phyloP scores from a whole-genome alignment of 352 stramenopile species.

The Globisporangium radiosum region DNA sequence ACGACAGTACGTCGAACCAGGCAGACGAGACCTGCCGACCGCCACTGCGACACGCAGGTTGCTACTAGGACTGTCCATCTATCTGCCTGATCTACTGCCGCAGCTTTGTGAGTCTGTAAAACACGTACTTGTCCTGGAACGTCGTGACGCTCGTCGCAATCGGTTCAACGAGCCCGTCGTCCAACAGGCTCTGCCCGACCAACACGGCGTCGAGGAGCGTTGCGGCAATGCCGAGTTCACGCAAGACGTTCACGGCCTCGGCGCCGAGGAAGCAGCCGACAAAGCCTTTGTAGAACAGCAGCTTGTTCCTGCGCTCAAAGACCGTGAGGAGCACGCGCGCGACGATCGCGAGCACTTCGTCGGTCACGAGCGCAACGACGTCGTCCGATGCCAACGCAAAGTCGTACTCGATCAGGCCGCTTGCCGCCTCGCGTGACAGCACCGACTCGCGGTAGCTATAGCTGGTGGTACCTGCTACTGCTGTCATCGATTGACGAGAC shows the following conservation, averaged over 20 bases:
- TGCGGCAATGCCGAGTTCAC: slow-evolving; percentile 60
- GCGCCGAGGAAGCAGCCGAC: slow-evolving; percentile 76
- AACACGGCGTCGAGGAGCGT: slow-evolving; percentile 76
- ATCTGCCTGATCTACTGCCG: slow-evolving; percentile 18
- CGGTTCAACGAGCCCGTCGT: slow-evolving; percentile 74
- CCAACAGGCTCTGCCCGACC: slow-evolving; percentile 70
- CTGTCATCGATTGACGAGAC: slow-evolving; percentile 48
- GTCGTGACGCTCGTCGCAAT: slow-evolving; percentile 60
- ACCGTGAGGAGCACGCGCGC: slow-evolving; percentile 69
- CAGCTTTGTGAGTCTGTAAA: slow-evolving; percentile 68
- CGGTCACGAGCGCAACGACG: slow-evolving; percentile 77
- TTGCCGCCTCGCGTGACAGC: slow-evolving; percentile 45
- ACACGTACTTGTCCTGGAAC: slow-evolving; percentile 86
- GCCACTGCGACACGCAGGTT: too few species aligned
- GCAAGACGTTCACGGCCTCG: slow-evolving; percentile 79
- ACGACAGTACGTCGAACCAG: too few species aligned
- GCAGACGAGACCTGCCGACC: too few species aligned
- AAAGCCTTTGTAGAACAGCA: slow-evolving; percentile 85
- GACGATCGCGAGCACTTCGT: slow-evolving; percentile 60
- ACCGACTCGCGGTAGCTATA: slow-evolving; percentile 69
- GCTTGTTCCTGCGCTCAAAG: slow-evolving; percentile 85
- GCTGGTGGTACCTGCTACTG: slow-evolving; percentile 8
- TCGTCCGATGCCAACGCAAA: slow-evolving; percentile 69
- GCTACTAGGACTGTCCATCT: too few species aligned
- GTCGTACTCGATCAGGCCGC: slow-evolving; percentile 58